These are phyloP conservation scores for Pisolithus marmoratus DNA, from an alignment of 768 basidiomycete species.

Conservation along the genomic window DNA sequence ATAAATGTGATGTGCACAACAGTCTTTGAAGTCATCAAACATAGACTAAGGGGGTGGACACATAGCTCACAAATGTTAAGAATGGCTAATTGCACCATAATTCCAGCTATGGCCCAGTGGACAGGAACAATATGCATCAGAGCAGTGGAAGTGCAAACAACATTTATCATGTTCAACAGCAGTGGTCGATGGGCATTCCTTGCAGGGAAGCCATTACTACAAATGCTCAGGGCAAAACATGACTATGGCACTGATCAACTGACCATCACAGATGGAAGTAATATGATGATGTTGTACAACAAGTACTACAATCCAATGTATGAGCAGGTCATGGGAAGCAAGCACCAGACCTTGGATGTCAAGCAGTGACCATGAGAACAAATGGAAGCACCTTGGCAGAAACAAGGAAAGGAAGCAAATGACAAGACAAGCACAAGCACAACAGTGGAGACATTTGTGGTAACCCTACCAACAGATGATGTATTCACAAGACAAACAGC, in stretches of 20 bases:
- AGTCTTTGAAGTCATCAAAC: background rate
- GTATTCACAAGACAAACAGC: background rate
- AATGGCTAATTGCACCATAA: background rate
- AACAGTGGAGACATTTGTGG: background rate
- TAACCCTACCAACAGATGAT: background rate
- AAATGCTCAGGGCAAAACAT: conserved; percentile 17
- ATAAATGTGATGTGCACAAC: too few relatives aligned
- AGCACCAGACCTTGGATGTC: background rate
- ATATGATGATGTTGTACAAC: background rate
- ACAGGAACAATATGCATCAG: background rate
- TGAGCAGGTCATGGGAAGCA: background rate
- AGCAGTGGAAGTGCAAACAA: background rate
- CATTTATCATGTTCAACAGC: conserved; percentile 2
- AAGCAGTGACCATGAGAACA: background rate
- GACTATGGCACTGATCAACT: conserved; percentile 16
- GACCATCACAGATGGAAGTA: background rate
- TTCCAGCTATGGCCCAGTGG: too few relatives aligned
- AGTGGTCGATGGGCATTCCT: too few relatives aligned
- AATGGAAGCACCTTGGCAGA: too few relatives aligned
- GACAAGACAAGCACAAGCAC: too few relatives aligned
- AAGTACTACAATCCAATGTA: background rate
- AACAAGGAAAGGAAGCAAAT: too few relatives aligned
- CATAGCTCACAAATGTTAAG: background rate
- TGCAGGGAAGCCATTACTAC: conserved; percentile 25
- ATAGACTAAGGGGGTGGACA: background rate